Evolutionary conservation across 257 asterid species (phyloP).

Genomic region (Asclepias syriaca): DNA sequence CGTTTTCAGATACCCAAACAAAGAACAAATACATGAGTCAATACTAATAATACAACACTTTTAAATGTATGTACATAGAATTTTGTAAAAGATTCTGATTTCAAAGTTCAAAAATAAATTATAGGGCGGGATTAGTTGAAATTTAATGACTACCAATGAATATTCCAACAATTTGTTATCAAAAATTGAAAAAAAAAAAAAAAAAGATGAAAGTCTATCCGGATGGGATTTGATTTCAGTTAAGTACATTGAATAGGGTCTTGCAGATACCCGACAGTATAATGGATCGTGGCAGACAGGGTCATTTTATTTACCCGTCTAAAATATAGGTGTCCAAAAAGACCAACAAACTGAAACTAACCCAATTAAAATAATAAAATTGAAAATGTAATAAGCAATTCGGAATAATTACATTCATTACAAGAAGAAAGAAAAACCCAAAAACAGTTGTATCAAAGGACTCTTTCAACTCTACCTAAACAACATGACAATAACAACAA

Average conservation of each 20-base stretch:
- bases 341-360: neutral
- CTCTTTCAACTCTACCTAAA: neutral
- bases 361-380: neutral
- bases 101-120: too few species aligned
- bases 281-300: neutral
- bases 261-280: neutral
- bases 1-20: neutral
- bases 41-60: too few species aligned
- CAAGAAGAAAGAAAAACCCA: neutral
- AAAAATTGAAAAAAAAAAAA: too few species aligned
- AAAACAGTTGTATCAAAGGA: neutral
- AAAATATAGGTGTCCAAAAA: neutral
- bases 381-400: neutral
- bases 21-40: too few species aligned
- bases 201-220: too few species aligned
- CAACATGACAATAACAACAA: slow-evolving; percentile 2
- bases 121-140: too few species aligned
- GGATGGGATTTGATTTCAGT: too few species aligned
- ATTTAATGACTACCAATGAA: too few species aligned
- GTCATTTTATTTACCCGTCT: neutral
- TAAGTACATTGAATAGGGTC: too few species aligned
- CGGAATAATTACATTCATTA: slow-evolving; percentile 3
- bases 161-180: too few species aligned
- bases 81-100: too few species aligned
- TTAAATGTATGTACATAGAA: too few species aligned